phyloP scores from a whole-genome alignment of 192 early-diverging fungal species.

The Coemansia reversa region DNA sequence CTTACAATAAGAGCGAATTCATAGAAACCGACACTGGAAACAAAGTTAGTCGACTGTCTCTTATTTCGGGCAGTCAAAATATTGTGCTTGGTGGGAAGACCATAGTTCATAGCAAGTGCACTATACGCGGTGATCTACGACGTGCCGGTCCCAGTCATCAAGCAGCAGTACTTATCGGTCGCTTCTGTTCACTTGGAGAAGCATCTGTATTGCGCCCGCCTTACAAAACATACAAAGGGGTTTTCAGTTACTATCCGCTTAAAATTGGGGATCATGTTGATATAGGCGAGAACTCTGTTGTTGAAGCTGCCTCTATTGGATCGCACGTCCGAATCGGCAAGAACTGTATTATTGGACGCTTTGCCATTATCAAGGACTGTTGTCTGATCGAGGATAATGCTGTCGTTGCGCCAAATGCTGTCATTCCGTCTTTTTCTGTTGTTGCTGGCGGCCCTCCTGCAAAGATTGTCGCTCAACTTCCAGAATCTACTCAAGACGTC shows the following conservation, averaged over 20 bases:
- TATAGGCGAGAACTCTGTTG: slow-evolving; percentile 82
- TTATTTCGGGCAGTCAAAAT: slow-evolving; percentile 94
- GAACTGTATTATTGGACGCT: slow-evolving; percentile 93
- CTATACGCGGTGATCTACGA: slow-evolving; percentile 92
- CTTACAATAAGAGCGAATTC: slow-evolving; percentile 83
- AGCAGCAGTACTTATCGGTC: slow-evolving; percentile 87
- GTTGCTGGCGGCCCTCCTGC: slow-evolving; percentile 77
- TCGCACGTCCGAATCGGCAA: slow-evolving; percentile 87
- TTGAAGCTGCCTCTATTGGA: slow-evolving; percentile 92
- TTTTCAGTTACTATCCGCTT: slow-evolving; percentile 96
- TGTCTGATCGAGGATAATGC: slow-evolving; percentile 85
- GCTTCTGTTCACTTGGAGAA: slow-evolving; percentile 80
- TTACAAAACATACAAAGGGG: slow-evolving; percentile 86
- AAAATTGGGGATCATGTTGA: slow-evolving; percentile 93
- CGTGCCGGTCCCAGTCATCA: slow-evolving; percentile 83
- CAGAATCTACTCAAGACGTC: slow-evolving; percentile 82
- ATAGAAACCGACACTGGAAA: slow-evolving; percentile 99
- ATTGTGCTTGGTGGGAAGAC: slow-evolving; percentile 97
- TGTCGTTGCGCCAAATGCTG: slow-evolving; percentile 86
- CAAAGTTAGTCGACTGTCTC: slow-evolving; percentile 89
- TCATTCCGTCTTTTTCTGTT: slow-evolving; percentile 91
- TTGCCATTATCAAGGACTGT: slow-evolving; percentile 96
- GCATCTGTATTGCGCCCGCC: slow-evolving; percentile 86
- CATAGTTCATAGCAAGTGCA: slow-evolving; percentile 85
- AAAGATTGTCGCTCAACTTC: slow-evolving; percentile 73